Conservation (phyloP, 768 basidiomycete species). For the Mycena filopes region DNA sequence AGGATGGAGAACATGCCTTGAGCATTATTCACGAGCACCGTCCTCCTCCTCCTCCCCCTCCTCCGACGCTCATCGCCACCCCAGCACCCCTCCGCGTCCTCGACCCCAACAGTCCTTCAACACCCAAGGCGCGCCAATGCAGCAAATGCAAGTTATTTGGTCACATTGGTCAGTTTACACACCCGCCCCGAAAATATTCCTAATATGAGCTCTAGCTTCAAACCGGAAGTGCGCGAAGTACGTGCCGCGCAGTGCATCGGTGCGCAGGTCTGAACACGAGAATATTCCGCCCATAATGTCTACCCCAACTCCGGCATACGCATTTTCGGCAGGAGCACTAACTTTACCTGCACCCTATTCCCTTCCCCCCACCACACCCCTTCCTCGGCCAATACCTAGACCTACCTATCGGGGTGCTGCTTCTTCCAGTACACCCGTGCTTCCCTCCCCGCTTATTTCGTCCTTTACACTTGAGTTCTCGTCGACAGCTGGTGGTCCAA, state of each 20-base stretch:
- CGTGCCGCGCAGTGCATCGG: background rate
- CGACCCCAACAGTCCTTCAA: background rate
- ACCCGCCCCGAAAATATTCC: background rate
- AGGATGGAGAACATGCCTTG: background rate
- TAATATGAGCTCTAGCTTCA: background rate
- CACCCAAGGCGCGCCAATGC: slow-evolving; percentile 4
- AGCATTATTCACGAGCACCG: slow-evolving; percentile 1
- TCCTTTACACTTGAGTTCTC: too few species aligned
- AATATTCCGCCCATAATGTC: background rate
- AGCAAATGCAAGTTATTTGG: slow-evolving; percentile 3
- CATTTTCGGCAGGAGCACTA: background rate
- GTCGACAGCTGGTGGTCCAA: too few species aligned
- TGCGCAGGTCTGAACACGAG: background rate
- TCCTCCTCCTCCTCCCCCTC: background rate
- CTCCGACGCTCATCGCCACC: background rate
- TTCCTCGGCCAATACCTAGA: background rate
- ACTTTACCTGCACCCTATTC: too few species aligned
- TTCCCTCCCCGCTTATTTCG: too few species aligned
- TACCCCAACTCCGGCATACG: background rate
- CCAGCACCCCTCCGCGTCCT: background rate
- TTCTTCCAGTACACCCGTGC: too few species aligned
- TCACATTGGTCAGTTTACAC: background rate
- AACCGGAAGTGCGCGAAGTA: slow-evolving; percentile 5
- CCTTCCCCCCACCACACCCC: background rate
- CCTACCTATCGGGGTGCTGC: too few species aligned